These are phyloP conservation scores for Hibiscus mutabilis DNA, from an alignment of 345 rosid species.

Conservation along the genomic window DNA sequence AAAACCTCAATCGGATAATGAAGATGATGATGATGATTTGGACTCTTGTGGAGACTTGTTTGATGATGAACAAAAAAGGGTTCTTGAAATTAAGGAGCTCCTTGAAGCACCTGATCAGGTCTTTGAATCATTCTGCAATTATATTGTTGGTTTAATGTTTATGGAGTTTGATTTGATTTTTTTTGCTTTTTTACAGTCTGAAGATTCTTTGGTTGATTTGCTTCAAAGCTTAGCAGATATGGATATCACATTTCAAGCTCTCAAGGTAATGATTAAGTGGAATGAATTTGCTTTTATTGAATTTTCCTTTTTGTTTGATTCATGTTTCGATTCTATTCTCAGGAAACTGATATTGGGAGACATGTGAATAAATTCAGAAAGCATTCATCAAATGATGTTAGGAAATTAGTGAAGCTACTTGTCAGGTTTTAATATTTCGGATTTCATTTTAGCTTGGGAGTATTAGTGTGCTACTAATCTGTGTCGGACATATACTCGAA, in stretches of 20 bases:
- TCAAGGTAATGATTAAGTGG: slow-evolving; percentile 51
- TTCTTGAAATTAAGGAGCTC: slow-evolving; percentile 71
- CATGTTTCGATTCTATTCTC: slow-evolving; percentile 20
- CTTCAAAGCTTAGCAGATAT: slow-evolving; percentile 92
- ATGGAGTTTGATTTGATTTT: slow-evolving; percentile 11
- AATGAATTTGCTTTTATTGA: neutral
- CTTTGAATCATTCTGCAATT: neutral
- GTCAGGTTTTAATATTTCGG: slow-evolving; percentile 32
- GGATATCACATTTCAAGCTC: slow-evolving; percentile 92
- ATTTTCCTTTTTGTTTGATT: neutral
- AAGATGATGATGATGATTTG: slow-evolving; percentile 44
- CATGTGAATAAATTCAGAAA: slow-evolving; percentile 54
- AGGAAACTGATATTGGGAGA: slow-evolving; percentile 75
- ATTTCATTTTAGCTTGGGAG: neutral
- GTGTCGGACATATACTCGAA: neutral
- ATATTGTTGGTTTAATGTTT: slow-evolving; percentile 4
- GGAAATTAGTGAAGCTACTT: slow-evolving; percentile 60
- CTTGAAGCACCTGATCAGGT: slow-evolving; percentile 96
- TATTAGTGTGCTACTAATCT: neutral
- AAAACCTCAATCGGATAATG: slow-evolving; percentile 18
- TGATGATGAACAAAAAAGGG: slow-evolving; percentile 82
- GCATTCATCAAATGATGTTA: slow-evolving; percentile 50
- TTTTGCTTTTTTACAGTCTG: slow-evolving; percentile 48
- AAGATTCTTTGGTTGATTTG: slow-evolving; percentile 77
- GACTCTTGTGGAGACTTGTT: slow-evolving; percentile 87